Evolutionary conservation across 148 eudicot species (phyloP), one percentile per base, ranked within the genome.

Genomic region (Vaccinium vitisidaea): DNA sequence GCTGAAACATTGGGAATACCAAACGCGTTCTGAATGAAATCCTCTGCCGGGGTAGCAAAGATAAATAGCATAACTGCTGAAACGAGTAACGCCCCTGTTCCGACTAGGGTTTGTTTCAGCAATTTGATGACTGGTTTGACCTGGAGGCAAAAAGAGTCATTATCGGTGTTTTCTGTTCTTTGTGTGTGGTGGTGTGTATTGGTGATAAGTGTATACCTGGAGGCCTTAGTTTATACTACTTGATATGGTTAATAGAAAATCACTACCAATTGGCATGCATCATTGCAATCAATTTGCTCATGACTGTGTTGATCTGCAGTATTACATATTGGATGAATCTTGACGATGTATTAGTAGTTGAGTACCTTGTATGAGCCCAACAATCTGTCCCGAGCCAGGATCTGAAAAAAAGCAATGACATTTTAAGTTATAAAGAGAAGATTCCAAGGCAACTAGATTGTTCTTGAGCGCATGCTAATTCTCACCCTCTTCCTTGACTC

Each of bases 81-180:
- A 73, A 95, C 99, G 14, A 97, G 95, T 70, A 95, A 74, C 21
- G 90, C 93, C 67, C 98, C 98, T 49, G 99, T 97, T 77, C 93
- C 98, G 8, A 97, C 98, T 78, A 97, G 89, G 74, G 98, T 97
- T 86, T 97, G 98, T 91, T 97, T 97, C 90, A 97, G 89, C 93
- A 97, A 81, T 87, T 95, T 91, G 86, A 96, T 91, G 49, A 97
- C 98, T 83, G 99, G 99, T 89, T 97, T 97, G 78, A 95, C 99
- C 99, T 97, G 49, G 71, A 83, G 36, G 21, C 46, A 75, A 56
- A 78, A 43, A 19, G 63, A 80, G 77, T 82, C 75, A 77, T 2
- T 56, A n/a, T 49, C 50, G 8, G 0, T 76, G 21, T 73, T 71
- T 19, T 52, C 46, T 2, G 75, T 19, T 82, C 46, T 50, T 19